These are phyloP conservation scores for Neocucurbitaria cava DNA, from an alignment of 2,329 filamentous ascomycete genomes.

Conservation along the genomic window DNA sequence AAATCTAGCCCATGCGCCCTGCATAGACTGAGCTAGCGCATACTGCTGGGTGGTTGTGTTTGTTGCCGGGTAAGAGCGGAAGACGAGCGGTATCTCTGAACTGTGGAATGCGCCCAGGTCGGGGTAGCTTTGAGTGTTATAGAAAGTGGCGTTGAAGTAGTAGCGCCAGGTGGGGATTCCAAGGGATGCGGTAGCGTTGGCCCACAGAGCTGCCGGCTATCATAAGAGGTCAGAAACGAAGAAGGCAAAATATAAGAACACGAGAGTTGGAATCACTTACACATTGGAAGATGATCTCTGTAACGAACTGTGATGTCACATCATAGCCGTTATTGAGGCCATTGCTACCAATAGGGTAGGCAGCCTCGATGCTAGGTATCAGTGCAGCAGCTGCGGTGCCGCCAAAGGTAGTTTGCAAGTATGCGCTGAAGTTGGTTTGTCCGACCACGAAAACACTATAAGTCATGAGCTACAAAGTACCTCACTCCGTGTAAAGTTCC, in stretches of 20 bases:
- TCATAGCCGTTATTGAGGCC: slow-evolving; percentile 25
- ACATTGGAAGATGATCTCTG: slow-evolving; percentile 28
- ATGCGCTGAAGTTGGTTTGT: slow-evolving; percentile 25
- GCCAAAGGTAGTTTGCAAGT: slow-evolving; percentile 21
- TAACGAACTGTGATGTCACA: slow-evolving; percentile 21
- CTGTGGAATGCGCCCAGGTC: slow-evolving; percentile 29
- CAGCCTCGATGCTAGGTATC: slow-evolving; percentile 20
- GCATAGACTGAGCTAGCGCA: slow-evolving; percentile 27
- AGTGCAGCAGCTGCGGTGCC: slow-evolving; percentile 6
- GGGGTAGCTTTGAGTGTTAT: slow-evolving; percentile 24
- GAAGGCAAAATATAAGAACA: not conserved
- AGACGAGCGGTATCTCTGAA: slow-evolving; percentile 32
- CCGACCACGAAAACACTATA: slow-evolving; percentile 24
- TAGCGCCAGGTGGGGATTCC: slow-evolving; percentile 37
- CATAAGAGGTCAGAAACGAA: not conserved
- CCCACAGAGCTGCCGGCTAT: slow-evolving; percentile 25
- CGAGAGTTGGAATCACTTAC: not conserved
- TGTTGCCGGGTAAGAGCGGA: slow-evolving; percentile 23
- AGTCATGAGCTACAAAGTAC: not conserved
- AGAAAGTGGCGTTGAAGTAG: slow-evolving; percentile 40
- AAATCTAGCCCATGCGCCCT: slow-evolving; percentile 34
- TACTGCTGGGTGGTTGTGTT: slow-evolving; percentile 29
- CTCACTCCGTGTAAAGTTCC: not conserved
- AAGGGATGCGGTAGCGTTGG: slow-evolving; percentile 28
- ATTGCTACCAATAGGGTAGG: slow-evolving; percentile 27